Base-by-base conservation (phyloP, 805 yeast genomes). In the Lipomyces yamadae region DNA sequence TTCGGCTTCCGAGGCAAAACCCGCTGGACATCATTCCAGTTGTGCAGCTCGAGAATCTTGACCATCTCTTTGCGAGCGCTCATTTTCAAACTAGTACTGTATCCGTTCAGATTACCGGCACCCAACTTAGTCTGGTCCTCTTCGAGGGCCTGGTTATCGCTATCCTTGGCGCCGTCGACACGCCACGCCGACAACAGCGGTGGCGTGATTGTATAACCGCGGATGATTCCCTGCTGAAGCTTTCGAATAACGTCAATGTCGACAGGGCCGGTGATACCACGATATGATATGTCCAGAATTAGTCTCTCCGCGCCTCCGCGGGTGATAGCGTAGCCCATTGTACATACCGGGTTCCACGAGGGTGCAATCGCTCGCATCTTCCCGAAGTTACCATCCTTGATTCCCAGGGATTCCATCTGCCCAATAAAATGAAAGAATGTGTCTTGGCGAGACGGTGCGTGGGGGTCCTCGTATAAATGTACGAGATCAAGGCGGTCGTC, bases 251-350 rank as follows among this genome's bases (percentile, higher is more conserved):
- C 62, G 32, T 62, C 66, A n/a, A 35, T 59, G 39, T 65, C 69
- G 37, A 65, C 64, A 1, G 66, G 63, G n/a, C 33, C 66, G 35
- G 35, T 54, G 35, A 65, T 57, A n/a, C 66, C 64, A 10, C 35
- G 52, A 55, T 65, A 65, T 34, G 66, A 62, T 34, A 62, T 50
- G 30, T 62, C 58, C 55, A 62, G 39, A 34, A 65, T 60, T 39
- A 65, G 52, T 10, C 69, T 58, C 58, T 65, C 63, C 15, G 69
- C 69, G 29, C 69, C 69, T 30, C 54, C 50, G 55, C 62, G 62
- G 7, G 69, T 65, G 42, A 65, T 33, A 18, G 66, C 69, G 56
- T 64, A 64, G 34, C 62, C 64, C 62, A 64, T 55, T 5, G 67
- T 64, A 45, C 67, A 64, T 3, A 62, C 67, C 32, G 67, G 67